These are phyloP conservation scores for Gossypium herbaceum DNA, from an alignment of 345 rosid genomes.

Conservation along the genomic window DNA sequence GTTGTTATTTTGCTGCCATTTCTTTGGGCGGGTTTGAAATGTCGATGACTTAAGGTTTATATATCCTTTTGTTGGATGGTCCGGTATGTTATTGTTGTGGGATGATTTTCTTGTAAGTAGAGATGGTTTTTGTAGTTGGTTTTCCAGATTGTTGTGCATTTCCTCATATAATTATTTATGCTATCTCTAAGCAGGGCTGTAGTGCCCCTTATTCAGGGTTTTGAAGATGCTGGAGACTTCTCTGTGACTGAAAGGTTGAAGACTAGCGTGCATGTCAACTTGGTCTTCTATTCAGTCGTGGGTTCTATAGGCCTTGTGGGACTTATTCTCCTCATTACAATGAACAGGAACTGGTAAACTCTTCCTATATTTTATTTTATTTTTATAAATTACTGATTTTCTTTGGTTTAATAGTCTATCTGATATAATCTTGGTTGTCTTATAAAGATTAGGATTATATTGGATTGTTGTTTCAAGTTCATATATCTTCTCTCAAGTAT, in stretches of 20 bases:
- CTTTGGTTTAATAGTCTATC: not conserved
- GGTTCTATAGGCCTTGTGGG: constrained; percentile 89
- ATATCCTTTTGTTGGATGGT: not conserved
- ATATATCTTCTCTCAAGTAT: not conserved
- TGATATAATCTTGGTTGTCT: constrained; percentile 14
- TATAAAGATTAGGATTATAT: not conserved
- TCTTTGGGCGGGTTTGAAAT: not conserved
- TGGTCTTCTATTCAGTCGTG: constrained; percentile 82
- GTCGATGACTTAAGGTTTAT: not conserved
- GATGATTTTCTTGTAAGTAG: not conserved
- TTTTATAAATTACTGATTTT: constrained; percentile 9
- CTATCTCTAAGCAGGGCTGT: constrained; percentile 92
- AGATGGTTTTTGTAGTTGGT: constrained; percentile 13
- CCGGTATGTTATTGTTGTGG: not conserved
- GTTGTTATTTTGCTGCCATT: constrained; percentile 1
- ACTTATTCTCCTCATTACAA: constrained; percentile 78
- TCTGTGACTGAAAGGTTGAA: constrained; percentile 76
- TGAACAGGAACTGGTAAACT: constrained; percentile 51
- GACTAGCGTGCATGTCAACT: constrained; percentile 90
- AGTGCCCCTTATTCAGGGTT: constrained; percentile 99
- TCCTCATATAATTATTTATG: constrained; percentile 40
- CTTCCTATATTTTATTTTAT: not conserved
- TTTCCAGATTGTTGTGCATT: constrained; percentile 25
- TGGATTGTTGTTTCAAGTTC: constrained; percentile 15
- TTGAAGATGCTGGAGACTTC: constrained; percentile 99